Evolutionary conservation across 2,329 filamentous ascomycete genomes (phyloP), one percentile per base, ranked within the genome.

Genomic region (Microsporum ferrugineum): DNA sequence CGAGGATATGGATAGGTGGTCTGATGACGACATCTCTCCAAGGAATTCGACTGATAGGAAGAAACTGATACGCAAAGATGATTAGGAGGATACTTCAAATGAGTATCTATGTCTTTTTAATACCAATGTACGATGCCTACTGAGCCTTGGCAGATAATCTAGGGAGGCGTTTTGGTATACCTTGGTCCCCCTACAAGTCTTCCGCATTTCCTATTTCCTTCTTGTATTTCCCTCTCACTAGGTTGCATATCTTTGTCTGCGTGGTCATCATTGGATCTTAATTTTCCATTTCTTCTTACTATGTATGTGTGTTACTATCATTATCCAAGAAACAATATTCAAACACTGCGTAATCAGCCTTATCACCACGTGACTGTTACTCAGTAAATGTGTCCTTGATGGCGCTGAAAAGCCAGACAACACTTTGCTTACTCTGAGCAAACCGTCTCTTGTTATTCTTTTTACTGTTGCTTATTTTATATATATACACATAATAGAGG

Each of bases 1-100:
- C 8, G 84, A 85, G 60, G 91, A 95, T 68, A 87, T 88, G 60
- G 90, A 94, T 70, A 89, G 87, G 71, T 92, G 91, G 79, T 90
- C 87, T 14, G 88, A 89, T 61, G 78, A 86, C 65, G 84, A 87
- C 65, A 84, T 85, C 62, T 76, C 71, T 36, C 76, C 71, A 60
- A 75, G 73, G 51, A 77, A 75, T 65, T 81, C 80, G 17, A 82
- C 74, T 57, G 76, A 82, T 66, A 74, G 73, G 61, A 73, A 78
- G 65, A 77, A 78, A 60, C 72, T 84, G 61, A 82, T 80, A 23
- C 71, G 74, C 33, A 80, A 78, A 67, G 68, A 71, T 36, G 65
- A 66, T 61, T 64, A 49, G 27, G 62, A 43, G 56, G 57, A 27
- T 43, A 14, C 10, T 23, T 31, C 14, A 29, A 27, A 56, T 14